Evolutionary conservation across 768 basidiomycete genomes (phyloP).

Genomic region (Tulasnella sp.): DNA sequence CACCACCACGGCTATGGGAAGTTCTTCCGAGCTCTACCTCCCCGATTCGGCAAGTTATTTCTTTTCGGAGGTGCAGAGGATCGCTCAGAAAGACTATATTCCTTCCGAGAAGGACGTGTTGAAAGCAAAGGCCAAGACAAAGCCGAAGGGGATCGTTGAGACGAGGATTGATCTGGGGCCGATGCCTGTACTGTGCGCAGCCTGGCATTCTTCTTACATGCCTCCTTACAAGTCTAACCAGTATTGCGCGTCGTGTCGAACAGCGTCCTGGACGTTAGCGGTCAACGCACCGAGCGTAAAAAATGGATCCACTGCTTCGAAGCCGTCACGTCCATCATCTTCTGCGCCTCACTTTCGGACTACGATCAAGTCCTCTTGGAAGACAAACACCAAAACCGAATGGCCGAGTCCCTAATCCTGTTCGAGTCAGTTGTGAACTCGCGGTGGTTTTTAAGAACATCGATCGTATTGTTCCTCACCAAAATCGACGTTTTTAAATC

Average conservation of each 20-base stretch:
- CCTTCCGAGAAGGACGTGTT: slow-evolving; percentile 86
- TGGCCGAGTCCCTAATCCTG: slow-evolving; percentile 43
- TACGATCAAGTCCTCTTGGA: slow-evolving; percentile 50
- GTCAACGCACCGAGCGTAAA: slow-evolving; percentile 47
- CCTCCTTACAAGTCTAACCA: not conserved
- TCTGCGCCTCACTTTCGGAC: slow-evolving; percentile 48
- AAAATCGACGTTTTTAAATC: not conserved
- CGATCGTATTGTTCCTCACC: not conserved
- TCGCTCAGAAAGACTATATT: slow-evolving; percentile 73
- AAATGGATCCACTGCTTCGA: slow-evolving; percentile 48
- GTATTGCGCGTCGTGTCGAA: not conserved
- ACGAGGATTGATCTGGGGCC: slow-evolving; percentile 72
- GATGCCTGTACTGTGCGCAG: slow-evolving; percentile 34
- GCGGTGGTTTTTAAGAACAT: not conserved
- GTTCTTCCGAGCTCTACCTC: slow-evolving; percentile 75
- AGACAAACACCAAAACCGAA: slow-evolving; percentile 47
- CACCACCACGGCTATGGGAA: slow-evolving; percentile 50
- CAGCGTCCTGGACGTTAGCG: slow-evolving; percentile 50
- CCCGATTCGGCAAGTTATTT: slow-evolving; percentile 96
- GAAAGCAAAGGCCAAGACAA: slow-evolving; percentile 72
- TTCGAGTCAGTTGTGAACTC: not conserved
- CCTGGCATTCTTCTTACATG: not conserved
- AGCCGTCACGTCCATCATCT: slow-evolving; percentile 49
- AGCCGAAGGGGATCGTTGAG: slow-evolving; percentile 77
- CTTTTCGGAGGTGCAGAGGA: slow-evolving; percentile 78